A percentile compares a stretch with the other conserved stretches of the same genome.
phyloP scores from a whole-genome alignment of 202 grass and related monocot species.

The Schoenoplectus tabernaemontani region DNA sequence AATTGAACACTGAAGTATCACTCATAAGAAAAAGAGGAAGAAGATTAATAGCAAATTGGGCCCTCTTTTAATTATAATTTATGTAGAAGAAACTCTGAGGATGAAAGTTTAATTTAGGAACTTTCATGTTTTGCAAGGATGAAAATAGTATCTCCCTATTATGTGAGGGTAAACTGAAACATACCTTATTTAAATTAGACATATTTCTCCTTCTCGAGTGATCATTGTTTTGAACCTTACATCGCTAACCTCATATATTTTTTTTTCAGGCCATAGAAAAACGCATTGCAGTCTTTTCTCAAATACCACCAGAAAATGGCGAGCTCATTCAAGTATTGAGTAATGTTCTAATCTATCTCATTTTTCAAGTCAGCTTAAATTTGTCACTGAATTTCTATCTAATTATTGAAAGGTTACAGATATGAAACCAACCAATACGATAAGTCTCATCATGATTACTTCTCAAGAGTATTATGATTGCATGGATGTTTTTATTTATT shows the following conservation, averaged over 20 bases:
- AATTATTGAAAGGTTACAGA: constrained; percentile 40
- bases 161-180: background rate
- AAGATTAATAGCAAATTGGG: background rate
- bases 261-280: constrained; percentile 72
- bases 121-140: background rate
- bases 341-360: constrained; percentile 19
- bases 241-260: background rate
- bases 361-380: constrained; percentile 17
- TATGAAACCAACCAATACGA: constrained; percentile 79
- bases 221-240: background rate
- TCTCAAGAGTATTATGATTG: constrained; percentile 21
- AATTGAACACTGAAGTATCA: background rate
- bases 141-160: background rate
- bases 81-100: background rate
- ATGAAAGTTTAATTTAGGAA: background rate
- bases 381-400: constrained; percentile 23
- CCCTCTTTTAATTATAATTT: background rate
- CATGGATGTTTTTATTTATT: background rate
- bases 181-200: constrained; percentile 8
- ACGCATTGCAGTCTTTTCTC: constrained; percentile 83
- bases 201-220: background rate
- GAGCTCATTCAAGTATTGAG: constrained; percentile 87
- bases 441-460: constrained; percentile 83
- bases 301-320: constrained; percentile 81
- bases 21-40: background rate